phyloP scores from a whole-genome alignment of 2,329 filamentous ascomycete genomes.

The Ascochyta lentis region DNA sequence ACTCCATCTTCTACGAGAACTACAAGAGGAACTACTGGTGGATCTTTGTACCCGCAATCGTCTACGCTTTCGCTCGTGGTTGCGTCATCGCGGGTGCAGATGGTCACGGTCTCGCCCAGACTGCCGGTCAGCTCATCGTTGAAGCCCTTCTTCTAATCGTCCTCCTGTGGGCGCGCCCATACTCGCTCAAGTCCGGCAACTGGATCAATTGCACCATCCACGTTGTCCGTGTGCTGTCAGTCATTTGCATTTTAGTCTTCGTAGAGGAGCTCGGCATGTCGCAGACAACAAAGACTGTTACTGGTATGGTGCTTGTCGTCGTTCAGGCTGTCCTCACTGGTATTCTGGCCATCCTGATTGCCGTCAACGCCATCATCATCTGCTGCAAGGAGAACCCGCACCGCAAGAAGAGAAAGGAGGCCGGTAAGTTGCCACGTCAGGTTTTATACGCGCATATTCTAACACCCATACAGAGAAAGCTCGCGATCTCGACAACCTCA shows the following conservation, averaged over 20 bases:
- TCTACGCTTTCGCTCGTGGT: conserved; percentile 91
- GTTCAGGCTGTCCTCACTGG: conserved; percentile 86
- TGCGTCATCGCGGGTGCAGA: conserved; percentile 84
- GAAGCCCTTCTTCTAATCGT: conserved; percentile 80
- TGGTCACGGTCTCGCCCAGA: conserved; percentile 83
- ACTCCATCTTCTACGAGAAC: conserved; percentile 95
- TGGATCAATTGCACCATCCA: conserved; percentile 94
- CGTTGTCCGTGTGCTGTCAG: conserved; percentile 84
- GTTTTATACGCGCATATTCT: conserved; percentile 23
- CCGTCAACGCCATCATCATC: conserved; percentile 83
- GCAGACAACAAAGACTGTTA: conserved; percentile 92
- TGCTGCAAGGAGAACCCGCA: conserved; percentile 91
- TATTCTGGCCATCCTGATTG: conserved; percentile 83
- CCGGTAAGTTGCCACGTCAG: conserved; percentile 67
- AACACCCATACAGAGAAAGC: conserved; percentile 68
- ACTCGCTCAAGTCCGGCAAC: conserved; percentile 84
- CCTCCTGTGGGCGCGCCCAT: conserved; percentile 85
- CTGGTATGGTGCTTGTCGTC: conserved; percentile 91
- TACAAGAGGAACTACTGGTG: conserved; percentile 97
- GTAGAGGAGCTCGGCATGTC: conserved; percentile 90
- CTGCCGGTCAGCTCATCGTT: conserved; percentile 78
- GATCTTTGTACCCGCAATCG: conserved; percentile 87
- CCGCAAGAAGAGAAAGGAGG: conserved; percentile 83
- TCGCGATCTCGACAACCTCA: conserved; percentile 81
- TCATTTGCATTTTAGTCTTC: conserved; percentile 88